Conservation (phyloP, 805 yeast species). For the Wickerhamiella kurtzmanii region DNA sequence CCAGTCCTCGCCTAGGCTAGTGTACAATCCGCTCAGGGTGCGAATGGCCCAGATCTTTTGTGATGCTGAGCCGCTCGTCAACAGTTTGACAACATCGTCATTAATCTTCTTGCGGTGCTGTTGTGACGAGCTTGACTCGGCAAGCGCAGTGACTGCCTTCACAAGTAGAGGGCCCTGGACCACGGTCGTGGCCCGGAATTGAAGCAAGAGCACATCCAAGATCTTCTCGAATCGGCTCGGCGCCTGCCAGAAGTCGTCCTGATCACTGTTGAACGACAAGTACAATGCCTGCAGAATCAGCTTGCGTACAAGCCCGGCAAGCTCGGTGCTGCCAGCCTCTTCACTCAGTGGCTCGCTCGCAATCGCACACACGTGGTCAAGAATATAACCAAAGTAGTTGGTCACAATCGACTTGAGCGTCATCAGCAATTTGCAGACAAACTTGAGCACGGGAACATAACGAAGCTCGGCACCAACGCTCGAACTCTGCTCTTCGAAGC, state of each 20-base stretch:
- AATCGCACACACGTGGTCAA: slow-evolving; percentile 48
- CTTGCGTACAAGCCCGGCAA: slow-evolving; percentile 52
- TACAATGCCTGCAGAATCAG: slow-evolving; percentile 58
- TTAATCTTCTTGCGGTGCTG: slow-evolving; percentile 60
- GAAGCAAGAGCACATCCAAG: slow-evolving; percentile 47
- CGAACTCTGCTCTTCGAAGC: slow-evolving; percentile 66
- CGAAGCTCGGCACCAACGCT: slow-evolving; percentile 41
- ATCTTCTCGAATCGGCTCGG: slow-evolving; percentile 70
- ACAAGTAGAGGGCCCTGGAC: slow-evolving; percentile 68
- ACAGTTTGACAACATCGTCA: slow-evolving; percentile 45
- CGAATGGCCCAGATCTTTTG: slow-evolving; percentile 73
- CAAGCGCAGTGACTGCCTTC: slow-evolving; percentile 64
- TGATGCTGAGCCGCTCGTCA: slow-evolving; percentile 43
- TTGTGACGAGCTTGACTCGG: slow-evolving; percentile 45
- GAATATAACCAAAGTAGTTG: slow-evolving; percentile 67
- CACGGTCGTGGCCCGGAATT: slow-evolving; percentile 48
- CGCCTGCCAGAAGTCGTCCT: slow-evolving; percentile 90
- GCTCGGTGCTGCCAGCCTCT: slow-evolving; percentile 11
- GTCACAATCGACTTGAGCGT: slow-evolving; percentile 78
- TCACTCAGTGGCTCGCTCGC: slow-evolving; percentile 4
- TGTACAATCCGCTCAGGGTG: slow-evolving; percentile 67
- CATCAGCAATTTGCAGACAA: slow-evolving; percentile 74
- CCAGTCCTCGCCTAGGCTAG: slow-evolving; percentile 93
- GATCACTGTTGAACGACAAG: slow-evolving; percentile 75
- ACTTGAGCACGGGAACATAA: slow-evolving; percentile 63